Evolutionary conservation across 2,329 filamentous ascomycete genomes (phyloP), one percentile per base, ranked within the genome.

Genomic region (Aspergillus neoniger): DNA sequence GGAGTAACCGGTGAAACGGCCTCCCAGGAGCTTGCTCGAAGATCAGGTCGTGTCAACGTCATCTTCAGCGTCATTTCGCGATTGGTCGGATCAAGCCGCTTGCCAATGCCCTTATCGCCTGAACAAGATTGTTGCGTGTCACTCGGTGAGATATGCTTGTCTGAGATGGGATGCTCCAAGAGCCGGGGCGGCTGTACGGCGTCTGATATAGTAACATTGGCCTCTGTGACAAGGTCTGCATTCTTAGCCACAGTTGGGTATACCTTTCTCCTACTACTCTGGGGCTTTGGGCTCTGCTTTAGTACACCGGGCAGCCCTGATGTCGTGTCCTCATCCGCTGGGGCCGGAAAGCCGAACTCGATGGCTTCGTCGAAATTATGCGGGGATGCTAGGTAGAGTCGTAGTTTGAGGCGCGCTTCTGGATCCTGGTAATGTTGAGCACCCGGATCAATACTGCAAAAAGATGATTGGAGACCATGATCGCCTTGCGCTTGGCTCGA

Each of bases 321-420:
- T 44, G 65, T 38, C 30, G 69, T 71, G 15, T 75, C 70, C 52
- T 76, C 75, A 55, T 74, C 63, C 59, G 79, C 70, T 60, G 79
- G 61, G 4, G 79, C 73, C 0, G 92, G 92, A 69, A 97, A 98
- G 0, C 94, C 94, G 76, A 96, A 97, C 73, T 96, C 91, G 55
- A 98, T 86, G 1, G 91, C 92, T 76, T 98, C 94, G 72, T 98
- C 94, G 68, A 98, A 98, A 73, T 96, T 96, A 67, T 96, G 91
- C 0, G 93, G 90, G 1, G 92, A 96, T 7, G 91, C 90, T 19
- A 96, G 85, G 70, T 93, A 96, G 6, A 91, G 87, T 12, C 92
- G 88, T 19, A 98, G 81, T 77, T 96, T 96, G 68, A 91, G 83
- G 36, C 94, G 86, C 41, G 93, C 91, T 72, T 96, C 91, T 0